phyloP scores from a whole-genome alignment of 129 eudicot species.

The Logfia minima region DNA sequence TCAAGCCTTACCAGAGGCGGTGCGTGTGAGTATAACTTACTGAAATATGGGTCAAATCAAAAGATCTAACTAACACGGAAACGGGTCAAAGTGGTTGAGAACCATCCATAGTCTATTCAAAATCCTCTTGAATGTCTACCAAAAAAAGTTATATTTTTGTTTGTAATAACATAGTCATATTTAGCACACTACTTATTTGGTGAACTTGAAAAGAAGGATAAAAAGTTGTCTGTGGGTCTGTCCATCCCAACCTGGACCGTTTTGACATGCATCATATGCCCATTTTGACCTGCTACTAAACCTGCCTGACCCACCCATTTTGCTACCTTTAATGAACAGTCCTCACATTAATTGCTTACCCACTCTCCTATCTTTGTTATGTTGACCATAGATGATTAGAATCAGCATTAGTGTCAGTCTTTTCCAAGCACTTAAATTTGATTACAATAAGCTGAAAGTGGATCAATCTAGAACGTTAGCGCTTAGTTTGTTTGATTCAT shows the following conservation, averaged over 20 bases:
- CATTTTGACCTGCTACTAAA: neutral
- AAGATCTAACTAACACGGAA: neutral
- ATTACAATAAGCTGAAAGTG: neutral
- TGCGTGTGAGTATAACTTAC: neutral
- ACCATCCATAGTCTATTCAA: neutral
- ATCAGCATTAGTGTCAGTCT: neutral
- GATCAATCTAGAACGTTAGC: neutral
- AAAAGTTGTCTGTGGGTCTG: neutral
- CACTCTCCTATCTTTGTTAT: neutral
- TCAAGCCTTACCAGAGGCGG: neutral
- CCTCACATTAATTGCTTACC: neutral
- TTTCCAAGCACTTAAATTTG: neutral
- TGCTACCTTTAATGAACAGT: neutral
- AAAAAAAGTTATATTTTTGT: neutral
- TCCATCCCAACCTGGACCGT: neutral
- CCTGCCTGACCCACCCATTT: neutral
- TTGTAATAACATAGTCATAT: neutral
- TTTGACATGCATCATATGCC: neutral
- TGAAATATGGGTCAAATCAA: neutral
- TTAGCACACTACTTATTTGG: neutral
- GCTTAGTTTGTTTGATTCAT: neutral
- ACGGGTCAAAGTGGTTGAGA: neutral
- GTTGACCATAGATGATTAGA: neutral
- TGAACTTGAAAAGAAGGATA: neutral
- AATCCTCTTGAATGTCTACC: neutral